Percentiles rank a stretch among this genome's conserved stretches.
Evolutionary conservation across 768 basidiomycete species (phyloP).

Genomic region (Suillus sp.): DNA sequence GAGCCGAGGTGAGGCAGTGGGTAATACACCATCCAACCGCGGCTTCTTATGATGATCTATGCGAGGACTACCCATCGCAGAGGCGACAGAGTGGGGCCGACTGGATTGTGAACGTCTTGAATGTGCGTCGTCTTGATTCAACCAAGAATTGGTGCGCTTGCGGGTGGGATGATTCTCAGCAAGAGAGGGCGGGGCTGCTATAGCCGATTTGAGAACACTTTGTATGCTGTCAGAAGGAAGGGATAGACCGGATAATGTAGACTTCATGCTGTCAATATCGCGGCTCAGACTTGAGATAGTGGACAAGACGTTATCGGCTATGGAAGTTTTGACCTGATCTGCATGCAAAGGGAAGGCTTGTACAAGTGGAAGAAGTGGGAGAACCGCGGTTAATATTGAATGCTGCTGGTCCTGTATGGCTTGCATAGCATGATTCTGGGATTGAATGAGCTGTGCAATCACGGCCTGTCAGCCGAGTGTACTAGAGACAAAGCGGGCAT

Average conservation of each 20-base stretch:
- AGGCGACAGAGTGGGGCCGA: not conserved
- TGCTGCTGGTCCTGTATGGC: slow-evolving; percentile 52
- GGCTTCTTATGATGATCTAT: slow-evolving; percentile 1
- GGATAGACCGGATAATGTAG: not conserved
- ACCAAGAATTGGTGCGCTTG: slow-evolving; percentile 5
- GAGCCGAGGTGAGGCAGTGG: not conserved
- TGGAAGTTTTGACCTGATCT: slow-evolving; percentile 25
- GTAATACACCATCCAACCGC: not conserved
- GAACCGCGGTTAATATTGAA: slow-evolving; percentile 52
- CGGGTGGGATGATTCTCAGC: not conserved
- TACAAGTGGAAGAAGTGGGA: slow-evolving; percentile 62
- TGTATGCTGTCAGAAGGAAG: not conserved
- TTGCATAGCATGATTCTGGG: slow-evolving; percentile 57
- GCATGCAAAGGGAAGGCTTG: slow-evolving; percentile 63
- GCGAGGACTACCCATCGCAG: not conserved
- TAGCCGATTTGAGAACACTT: not conserved
- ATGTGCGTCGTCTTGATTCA: not conserved
- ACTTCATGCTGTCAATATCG: slow-evolving; percentile 19
- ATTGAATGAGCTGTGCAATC: slow-evolving; percentile 45
- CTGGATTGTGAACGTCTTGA: not conserved
- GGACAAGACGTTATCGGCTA: slow-evolving; percentile 22
- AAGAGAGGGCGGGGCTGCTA: not conserved
- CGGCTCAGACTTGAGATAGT: slow-evolving; percentile 22
- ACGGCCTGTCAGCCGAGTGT: slow-evolving; percentile 15
- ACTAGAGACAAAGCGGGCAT: slow-evolving; percentile 25